phyloP scores from a whole-genome alignment of 768 basidiomycete genomes.

The Rhizopogon rudus region DNA sequence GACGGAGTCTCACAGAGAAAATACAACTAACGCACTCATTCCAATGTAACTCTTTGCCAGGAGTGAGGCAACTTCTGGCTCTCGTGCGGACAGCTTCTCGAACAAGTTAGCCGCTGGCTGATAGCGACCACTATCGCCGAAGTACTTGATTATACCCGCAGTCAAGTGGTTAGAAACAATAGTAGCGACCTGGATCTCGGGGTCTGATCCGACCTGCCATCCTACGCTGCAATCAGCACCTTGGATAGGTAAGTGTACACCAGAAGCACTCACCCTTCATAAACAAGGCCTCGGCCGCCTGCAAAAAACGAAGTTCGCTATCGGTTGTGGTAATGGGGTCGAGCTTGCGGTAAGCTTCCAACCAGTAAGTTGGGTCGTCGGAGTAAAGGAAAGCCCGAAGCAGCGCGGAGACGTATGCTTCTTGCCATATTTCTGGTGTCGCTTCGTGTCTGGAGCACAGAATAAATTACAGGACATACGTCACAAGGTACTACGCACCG shows the following conservation, averaged over 20 bases:
- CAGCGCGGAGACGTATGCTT: constrained; percentile 92
- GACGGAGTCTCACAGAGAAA: neutral
- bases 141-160: constrained; percentile 93
- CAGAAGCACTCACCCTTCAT: constrained; percentile 54
- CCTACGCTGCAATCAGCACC: constrained; percentile 41
- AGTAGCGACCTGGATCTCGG: constrained; percentile 97
- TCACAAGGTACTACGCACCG: constrained; percentile 46
- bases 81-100: constrained; percentile 80
- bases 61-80: constrained; percentile 86
- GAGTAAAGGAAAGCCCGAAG: constrained; percentile 92
- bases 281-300: constrained; percentile 87
- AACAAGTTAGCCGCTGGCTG: constrained; percentile 90
- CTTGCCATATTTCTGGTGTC: constrained; percentile 92
- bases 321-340: constrained; percentile 91
- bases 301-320: constrained; percentile 84
- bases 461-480: neutral
- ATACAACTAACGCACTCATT: constrained; percentile 72
- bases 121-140: constrained; percentile 85
- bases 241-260: neutral
- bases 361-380: constrained; percentile 86
- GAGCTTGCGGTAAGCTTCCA: constrained; percentile 93
- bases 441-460: constrained; percentile 69
- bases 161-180: constrained; percentile 95
- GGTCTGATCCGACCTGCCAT: constrained; percentile 98
- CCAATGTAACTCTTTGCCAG: constrained; percentile 90